phyloP scores from a whole-genome alignment of 2,329 filamentous ascomycete genomes.

The Pyrenophora teres region DNA sequence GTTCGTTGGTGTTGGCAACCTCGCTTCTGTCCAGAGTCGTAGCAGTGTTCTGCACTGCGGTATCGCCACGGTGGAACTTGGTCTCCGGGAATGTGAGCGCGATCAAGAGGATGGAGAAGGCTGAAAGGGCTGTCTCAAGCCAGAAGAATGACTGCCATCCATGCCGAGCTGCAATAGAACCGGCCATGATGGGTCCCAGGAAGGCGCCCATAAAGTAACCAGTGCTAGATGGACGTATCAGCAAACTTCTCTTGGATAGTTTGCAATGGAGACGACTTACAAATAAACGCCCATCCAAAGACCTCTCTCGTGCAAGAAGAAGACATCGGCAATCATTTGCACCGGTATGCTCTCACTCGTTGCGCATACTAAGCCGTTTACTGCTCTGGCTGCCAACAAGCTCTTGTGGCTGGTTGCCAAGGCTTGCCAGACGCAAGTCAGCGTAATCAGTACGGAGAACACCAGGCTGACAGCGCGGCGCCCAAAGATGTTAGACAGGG shows the following conservation, averaged over 20 bases:
- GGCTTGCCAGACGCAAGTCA: slow-evolving; percentile 53
- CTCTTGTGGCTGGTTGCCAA: slow-evolving; percentile 50
- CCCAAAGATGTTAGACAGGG: slow-evolving; percentile 52
- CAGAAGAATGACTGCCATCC: slow-evolving; percentile 56
- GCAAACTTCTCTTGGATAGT: too few species aligned
- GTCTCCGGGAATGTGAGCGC: slow-evolving; percentile 52
- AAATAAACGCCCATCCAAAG: slow-evolving; percentile 49
- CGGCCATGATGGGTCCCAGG: slow-evolving; percentile 52
- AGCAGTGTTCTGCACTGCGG: not conserved
- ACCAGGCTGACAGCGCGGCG: slow-evolving; percentile 48
- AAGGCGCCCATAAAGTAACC: slow-evolving; percentile 52
- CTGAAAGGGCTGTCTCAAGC: slow-evolving; percentile 49
- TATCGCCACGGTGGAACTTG: slow-evolving; percentile 44
- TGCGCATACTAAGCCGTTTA: slow-evolving; percentile 51
- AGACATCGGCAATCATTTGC: slow-evolving; percentile 53
- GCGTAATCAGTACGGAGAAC: slow-evolving; percentile 48
- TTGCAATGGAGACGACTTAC: slow-evolving; percentile 18
- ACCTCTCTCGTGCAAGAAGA: slow-evolving; percentile 53
- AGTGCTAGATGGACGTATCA: slow-evolving; percentile 30
- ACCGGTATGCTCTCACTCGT: slow-evolving; percentile 52
- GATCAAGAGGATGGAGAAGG: slow-evolving; percentile 48
- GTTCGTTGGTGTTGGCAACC: not conserved
- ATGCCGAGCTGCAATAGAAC: slow-evolving; percentile 48
- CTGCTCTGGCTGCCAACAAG: slow-evolving; percentile 50
- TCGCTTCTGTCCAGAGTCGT: not conserved